Conservation (phyloP, 257 asterid genomes). For the Solanum pimpinellifolium region DNA sequence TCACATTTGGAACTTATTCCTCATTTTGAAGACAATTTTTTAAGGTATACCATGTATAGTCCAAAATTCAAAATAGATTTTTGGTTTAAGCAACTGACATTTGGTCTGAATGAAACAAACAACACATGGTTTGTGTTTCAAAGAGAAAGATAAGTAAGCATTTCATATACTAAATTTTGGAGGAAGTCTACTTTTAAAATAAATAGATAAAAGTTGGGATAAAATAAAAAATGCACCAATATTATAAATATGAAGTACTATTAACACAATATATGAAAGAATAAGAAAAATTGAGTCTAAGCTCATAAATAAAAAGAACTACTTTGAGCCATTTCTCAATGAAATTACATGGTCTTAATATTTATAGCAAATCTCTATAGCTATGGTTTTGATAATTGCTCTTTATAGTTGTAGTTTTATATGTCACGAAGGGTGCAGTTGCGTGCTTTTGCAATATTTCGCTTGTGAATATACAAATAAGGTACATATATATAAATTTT, state of each 20-base stretch:
- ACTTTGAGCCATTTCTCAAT: not conserved
- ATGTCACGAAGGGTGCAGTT: not conserved
- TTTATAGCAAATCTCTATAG: not conserved
- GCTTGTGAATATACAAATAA: not conserved
- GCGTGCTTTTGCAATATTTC: not conserved
- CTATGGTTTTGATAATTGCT: not conserved
- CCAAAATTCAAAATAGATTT: not conserved
- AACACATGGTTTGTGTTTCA: not conserved
- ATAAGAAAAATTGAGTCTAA: not conserved
- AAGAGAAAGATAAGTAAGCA: not conserved
- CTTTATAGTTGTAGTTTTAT: not conserved
- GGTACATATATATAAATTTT: not conserved
- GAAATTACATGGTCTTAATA: not conserved
- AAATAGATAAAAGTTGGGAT: not conserved
- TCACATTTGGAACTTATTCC: not conserved
- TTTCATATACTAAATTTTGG: not conserved
- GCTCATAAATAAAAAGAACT: not conserved
- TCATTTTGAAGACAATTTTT: not conserved
- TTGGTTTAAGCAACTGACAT: not conserved
- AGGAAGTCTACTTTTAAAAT: not conserved
- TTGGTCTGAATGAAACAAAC: not conserved
- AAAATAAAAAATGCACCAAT: not conserved
- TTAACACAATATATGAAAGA: not conserved
- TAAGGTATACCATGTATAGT: not conserved
- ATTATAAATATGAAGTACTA: not conserved